Evolutionary conservation across 2,329 filamentous ascomycete species (phyloP).

Genomic region (Fusarium scirpi): DNA sequence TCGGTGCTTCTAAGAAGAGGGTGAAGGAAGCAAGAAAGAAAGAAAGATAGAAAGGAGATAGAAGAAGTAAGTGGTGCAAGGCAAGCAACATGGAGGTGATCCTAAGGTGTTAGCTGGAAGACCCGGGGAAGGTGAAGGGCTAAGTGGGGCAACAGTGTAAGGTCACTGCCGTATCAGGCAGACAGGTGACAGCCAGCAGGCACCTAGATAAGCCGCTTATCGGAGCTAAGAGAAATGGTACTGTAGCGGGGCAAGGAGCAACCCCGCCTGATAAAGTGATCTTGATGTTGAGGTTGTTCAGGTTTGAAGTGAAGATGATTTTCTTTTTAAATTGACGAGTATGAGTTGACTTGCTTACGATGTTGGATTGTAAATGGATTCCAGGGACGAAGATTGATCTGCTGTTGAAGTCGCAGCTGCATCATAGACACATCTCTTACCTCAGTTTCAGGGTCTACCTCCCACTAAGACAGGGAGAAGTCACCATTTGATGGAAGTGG

Average conservation of each 20-base stretch:
- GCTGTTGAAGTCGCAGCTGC: background rate
- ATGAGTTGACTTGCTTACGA: background rate
- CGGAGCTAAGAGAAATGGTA: conserved; percentile 25
- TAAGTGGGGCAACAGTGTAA: conserved; percentile 49
- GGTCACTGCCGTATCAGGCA: conserved; percentile 50
- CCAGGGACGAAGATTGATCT: background rate
- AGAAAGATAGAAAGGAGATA: conserved; percentile 15
- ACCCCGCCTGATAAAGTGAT: background rate
- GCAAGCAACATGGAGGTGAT: conserved; percentile 24
- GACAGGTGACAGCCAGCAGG: conserved; percentile 44
- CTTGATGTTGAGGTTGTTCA: background rate
- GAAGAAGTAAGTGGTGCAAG: conserved; percentile 19
- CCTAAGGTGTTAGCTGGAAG: conserved; percentile 36
- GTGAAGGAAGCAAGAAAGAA: background rate
- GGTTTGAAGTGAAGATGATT: background rate
- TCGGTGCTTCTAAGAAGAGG: background rate
- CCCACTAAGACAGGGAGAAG: background rate
- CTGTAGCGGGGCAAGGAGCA: conserved; percentile 30
- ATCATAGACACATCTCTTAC: background rate
- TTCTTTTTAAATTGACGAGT: background rate
- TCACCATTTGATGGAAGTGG: background rate
- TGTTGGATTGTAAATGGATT: background rate
- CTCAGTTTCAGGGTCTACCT: conserved; percentile 24
- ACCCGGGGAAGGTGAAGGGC: conserved; percentile 43
- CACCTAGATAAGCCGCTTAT: conserved; percentile 48